Evolutionary conservation across 2,329 filamentous ascomycete species (phyloP).

Genomic region (Tolypocladium tropicale): DNA sequence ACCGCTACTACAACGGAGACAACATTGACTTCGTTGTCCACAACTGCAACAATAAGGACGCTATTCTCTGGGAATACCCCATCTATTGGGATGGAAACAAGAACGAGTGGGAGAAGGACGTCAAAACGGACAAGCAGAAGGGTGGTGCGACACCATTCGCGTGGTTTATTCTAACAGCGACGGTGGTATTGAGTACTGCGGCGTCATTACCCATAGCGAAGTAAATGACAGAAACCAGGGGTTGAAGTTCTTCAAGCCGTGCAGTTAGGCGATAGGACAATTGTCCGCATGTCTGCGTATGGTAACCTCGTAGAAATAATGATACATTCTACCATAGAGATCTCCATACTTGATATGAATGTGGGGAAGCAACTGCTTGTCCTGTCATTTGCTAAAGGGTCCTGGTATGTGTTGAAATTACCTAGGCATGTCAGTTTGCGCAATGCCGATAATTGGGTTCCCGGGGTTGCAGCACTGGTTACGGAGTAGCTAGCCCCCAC

Average conservation of each 20-base stretch:
- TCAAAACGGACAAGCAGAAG: conserved; percentile 1
- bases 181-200: conserved; percentile 1
- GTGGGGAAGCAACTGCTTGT: too few relatives aligned
- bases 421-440: too few relatives aligned
- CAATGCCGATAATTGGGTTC: too few relatives aligned
- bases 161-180: conserved; percentile 3
- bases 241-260: conserved; percentile 1
- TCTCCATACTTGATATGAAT: too few relatives aligned
- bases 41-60: conserved; percentile 1
- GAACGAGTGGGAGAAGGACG: conserved; percentile 1
- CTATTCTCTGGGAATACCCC: conserved; percentile 3
- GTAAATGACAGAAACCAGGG: conserved; percentile 2
- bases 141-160: conserved; percentile 3
- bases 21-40: not conserved
- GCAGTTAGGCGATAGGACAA: not conserved
- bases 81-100: conserved; percentile 3
- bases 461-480: too few relatives aligned
- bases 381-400: too few relatives aligned
- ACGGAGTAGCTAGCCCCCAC: too few relatives aligned
- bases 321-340: too few relatives aligned
- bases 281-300: too few relatives aligned
- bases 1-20: conserved; percentile 2
- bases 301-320: too few relatives aligned
- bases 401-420: too few relatives aligned
- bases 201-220: conserved; percentile 3